Evolutionary conservation across 139 green algal species (phyloP), one percentile per base, ranked within the genome.

Genomic region (Tetradesmus lagerheimii): DNA sequence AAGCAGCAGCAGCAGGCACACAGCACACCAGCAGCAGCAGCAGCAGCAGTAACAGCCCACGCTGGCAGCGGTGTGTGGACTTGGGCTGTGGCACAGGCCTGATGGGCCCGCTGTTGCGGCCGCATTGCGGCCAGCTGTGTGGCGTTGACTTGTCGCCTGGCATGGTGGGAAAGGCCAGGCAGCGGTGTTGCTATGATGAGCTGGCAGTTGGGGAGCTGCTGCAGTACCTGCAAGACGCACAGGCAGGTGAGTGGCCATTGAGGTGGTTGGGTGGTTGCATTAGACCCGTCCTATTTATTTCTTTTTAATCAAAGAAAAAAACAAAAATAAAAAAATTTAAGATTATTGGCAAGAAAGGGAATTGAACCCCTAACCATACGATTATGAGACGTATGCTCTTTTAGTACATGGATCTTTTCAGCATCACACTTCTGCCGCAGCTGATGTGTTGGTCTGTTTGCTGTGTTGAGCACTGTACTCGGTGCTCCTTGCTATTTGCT

Each of bases 81-180:
- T 91, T 96, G 5, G 94, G 94, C 50, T 96, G 94, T 91, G 94
- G 94, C 39, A 96, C 94, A 29, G 94, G 94, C 47, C 88, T 96
- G 57, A 96, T 96, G 94, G 94, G 93, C 1, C 93, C 94, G 0
- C 87, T 94, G 83, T 89, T 96, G 38, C 50, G 88, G 64, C 87
- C 78, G 29, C 88, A 93, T 34, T 78, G 90, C 4, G 71, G 57
- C 0, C 47, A 74, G 8, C n/a, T 96, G 85, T 87, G 88, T 50
- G 94, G 93, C 15, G 93, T 94, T 20, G 94, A 96, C 89, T 71
- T 96, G 86, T 94, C 91, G 25, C 34, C 89, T 31, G 91, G 90
- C 50, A 96, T 96, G 94, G 85, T 95, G 23, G 90, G 91, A 0
- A 92, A 93, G 82, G 94, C 92, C 0, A 62, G 39, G 35, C 43